phyloP scores from a whole-genome alignment of 192 early-diverging fungal genomes.

The Backusella australiensis region DNA sequence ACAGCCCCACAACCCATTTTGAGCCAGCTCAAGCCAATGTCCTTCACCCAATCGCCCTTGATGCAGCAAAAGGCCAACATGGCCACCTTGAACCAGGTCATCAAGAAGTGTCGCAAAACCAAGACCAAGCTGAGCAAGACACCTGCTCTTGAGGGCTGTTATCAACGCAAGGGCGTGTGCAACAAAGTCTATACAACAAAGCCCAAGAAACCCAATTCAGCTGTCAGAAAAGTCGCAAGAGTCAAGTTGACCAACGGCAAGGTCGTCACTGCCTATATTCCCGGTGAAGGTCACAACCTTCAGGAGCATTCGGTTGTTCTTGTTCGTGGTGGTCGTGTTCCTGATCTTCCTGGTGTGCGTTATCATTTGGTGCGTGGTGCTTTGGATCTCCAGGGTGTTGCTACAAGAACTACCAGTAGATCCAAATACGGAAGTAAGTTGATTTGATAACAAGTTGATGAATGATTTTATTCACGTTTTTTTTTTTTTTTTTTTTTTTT shows the following conservation, averaged over 20 bases:
- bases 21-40: slow-evolving; percentile 8
- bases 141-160: slow-evolving; percentile 83
- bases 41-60: background rate
- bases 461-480: background rate
- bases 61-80: slow-evolving; percentile 40
- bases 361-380: slow-evolving; percentile 94
- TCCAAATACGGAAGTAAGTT: slow-evolving; percentile 93
- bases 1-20: slow-evolving; percentile 4
- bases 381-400: slow-evolving; percentile 93
- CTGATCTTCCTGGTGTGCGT: slow-evolving; percentile 96
- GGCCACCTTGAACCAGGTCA: slow-evolving; percentile 94
- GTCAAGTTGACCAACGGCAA: slow-evolving; percentile 93
- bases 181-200: slow-evolving; percentile 94
- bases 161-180: slow-evolving; percentile 92
- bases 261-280: slow-evolving; percentile 93
- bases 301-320: slow-evolving; percentile 98
- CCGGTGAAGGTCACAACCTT: slow-evolving; percentile 97
- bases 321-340: slow-evolving; percentile 91
- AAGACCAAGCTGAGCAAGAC: slow-evolving; percentile 64
- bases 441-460: background rate
- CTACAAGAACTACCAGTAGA: slow-evolving; percentile 72
- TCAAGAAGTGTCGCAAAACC: slow-evolving; percentile 77
- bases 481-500: no score
- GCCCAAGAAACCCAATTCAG: slow-evolving; percentile 99
- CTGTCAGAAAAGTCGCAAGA: slow-evolving; percentile 88